Evolutionary conservation across 2,329 filamentous ascomycete genomes (phyloP), one percentile per base, ranked within the genome.

Genomic region (Lasiodiplodia theobromae): DNA sequence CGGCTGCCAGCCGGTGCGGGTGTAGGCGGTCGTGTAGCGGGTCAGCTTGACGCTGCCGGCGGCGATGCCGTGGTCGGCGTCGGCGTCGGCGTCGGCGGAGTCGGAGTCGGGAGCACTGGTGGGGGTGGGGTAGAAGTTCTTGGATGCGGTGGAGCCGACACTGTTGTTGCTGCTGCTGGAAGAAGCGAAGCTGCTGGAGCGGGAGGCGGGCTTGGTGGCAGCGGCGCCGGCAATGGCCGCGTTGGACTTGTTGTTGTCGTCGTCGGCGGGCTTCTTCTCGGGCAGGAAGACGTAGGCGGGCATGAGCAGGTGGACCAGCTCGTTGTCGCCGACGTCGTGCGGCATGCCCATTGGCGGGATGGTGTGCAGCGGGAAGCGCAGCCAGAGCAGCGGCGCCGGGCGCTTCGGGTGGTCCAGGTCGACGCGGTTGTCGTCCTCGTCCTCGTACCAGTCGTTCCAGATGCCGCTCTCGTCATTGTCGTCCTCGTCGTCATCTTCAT

Each of bases 321-420:
- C 56, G 34, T 10, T 10, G 34, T 5, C 11, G 18, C 8, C 34
- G 37, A 8, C 34, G 21, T 7, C 37, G 34, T 21, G 56, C 21
- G 12, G 37, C 34, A 4, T 1, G 12, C 18, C 37, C 5, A 3
- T 10, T 21, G 56, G 56, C 11, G 18, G 0, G 18, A 25, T 2
- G n/a, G 56, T 57, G 54, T 14, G 31, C 37, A 60, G 21, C 37
- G 34, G 37, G 31, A 60, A 18, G 56, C 56, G 56, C 37, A 60
- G 56, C 56, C 56, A 60, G n/a, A 44, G n/a, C 4, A 60, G 56
- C 37, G 56, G 56, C 12, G 37, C 34, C 18, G 56, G 21, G 34
- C 21, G n/a, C 21, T 53, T 23, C 21, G 18, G 12, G 21, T 53
- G 23, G 37, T 40, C 37, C 23, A 38, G 21, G 23, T 60, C 37